phyloP scores from a whole-genome alignment of 1,139 yeast species.

The Kazachstania sp. region DNA sequence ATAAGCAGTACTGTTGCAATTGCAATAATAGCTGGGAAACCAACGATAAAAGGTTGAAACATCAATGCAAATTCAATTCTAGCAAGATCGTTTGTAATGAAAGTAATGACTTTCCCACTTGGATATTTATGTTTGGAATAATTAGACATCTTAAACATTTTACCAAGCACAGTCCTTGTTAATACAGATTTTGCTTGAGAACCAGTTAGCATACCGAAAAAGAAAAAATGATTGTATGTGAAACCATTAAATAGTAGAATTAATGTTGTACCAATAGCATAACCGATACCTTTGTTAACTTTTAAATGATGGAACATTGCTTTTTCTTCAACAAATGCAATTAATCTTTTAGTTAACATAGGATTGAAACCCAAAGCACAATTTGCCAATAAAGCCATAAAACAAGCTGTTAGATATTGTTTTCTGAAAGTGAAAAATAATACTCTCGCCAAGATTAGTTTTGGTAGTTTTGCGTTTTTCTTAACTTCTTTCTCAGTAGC shows the following conservation, averaged over 20 bases:
- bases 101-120: constrained; percentile 59
- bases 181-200: constrained; percentile 61
- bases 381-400: constrained; percentile 43
- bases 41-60: constrained; percentile 57
- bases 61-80: constrained; percentile 70
- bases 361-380: constrained; percentile 45
- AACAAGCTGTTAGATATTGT: constrained; percentile 40
- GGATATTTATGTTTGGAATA: constrained; percentile 53
- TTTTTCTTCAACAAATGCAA: constrained; percentile 38
- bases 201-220: constrained; percentile 54
- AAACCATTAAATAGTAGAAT: constrained; percentile 42
- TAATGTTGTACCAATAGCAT: constrained; percentile 46
- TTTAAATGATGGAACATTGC: constrained; percentile 28
- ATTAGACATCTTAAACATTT: constrained; percentile 56
- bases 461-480: constrained; percentile 35
- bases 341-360: constrained; percentile 44
- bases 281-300: constrained; percentile 50
- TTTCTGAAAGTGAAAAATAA: constrained; percentile 49
- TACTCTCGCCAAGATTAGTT: constrained; percentile 37
- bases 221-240: constrained; percentile 53
- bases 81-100: constrained; percentile 72
- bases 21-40: constrained; percentile 52
- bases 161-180: constrained; percentile 56
- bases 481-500: constrained; percentile 29
- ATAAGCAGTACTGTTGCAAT: constrained; percentile 57